A percentile compares a stretch with the other conserved stretches of the same genome.
Evolutionary conservation across 345 rosid species (phyloP).

Genomic region (Eucalyptus leucophloia): DNA sequence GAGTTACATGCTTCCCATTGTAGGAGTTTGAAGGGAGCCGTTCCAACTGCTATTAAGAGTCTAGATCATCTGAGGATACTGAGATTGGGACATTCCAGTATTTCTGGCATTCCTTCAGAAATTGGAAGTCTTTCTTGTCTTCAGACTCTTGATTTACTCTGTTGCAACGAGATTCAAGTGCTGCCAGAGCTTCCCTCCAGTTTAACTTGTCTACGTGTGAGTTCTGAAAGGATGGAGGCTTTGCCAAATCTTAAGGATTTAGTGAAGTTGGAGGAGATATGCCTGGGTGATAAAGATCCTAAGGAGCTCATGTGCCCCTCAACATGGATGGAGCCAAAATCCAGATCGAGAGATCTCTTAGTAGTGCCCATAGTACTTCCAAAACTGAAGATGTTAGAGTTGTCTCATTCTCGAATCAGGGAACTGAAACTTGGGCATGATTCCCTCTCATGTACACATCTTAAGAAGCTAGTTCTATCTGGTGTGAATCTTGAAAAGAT

Average conservation of each 20-base stretch:
- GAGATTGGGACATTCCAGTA: neutral
- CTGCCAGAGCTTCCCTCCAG: neutral
- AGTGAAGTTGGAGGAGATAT: neutral
- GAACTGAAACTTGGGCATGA: neutral
- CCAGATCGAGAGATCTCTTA: neutral
- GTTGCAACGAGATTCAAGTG: neutral
- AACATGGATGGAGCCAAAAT: neutral
- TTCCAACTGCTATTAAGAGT: neutral
- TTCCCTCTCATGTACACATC: neutral
- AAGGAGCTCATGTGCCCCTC: fast-evolving
- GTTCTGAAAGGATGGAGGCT: neutral
- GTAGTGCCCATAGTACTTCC: neutral
- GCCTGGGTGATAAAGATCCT: neutral
- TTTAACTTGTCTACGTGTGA: neutral
- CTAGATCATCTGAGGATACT: neutral
- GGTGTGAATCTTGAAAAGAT: neutral
- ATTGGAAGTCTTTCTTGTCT: neutral
- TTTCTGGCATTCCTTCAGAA: neutral
- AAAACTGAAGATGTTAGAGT: neutral
- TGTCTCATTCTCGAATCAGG: neutral
- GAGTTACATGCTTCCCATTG: neutral
- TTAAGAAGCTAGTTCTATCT: neutral
- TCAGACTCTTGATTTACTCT: neutral
- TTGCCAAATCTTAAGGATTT: neutral
- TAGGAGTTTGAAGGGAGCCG: neutral